These are phyloP conservation scores for Chloropicon primus DNA, from an alignment of 139 green algal species.

Conservation along the genomic window DNA sequence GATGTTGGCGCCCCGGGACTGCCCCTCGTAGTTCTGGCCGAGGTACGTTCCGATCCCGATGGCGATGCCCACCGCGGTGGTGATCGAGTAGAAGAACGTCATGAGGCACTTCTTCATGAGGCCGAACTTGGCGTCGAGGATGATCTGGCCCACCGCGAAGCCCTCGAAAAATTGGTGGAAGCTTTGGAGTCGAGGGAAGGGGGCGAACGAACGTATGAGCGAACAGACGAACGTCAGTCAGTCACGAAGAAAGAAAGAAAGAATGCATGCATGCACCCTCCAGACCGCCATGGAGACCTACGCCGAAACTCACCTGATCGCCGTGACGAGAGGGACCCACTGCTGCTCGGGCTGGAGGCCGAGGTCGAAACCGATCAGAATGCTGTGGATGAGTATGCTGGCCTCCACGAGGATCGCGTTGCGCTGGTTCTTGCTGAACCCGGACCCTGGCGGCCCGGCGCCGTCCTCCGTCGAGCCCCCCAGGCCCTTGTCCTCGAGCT, in stretches of 20 bases:
- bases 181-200: too few relatives aligned
- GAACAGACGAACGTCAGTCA: too few relatives aligned
- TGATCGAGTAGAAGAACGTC: not conserved
- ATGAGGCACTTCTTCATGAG: not conserved
- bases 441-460: too few relatives aligned
- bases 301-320: too few relatives aligned
- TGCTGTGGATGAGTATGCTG: not conserved
- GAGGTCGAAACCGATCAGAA: not conserved
- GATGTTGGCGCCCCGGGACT: not conserved
- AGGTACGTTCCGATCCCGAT: not conserved
- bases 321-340: not conserved
- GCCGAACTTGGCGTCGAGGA: not conserved
- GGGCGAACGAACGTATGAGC: too few relatives aligned
- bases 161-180: not conserved
- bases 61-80: not conserved
- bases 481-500: not conserved
- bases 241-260: too few relatives aligned
- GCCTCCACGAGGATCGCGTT: not conserved
- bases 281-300: too few relatives aligned
- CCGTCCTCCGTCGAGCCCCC: not conserved
- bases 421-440: not conserved
- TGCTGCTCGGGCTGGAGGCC: not conserved
- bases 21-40: not conserved
- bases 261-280: too few relatives aligned
- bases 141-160: not conserved